A percentile compares a stretch with the other conserved stretches of the same genome.
These are phyloP conservation scores for Fraxinus latifolia DNA, from an alignment of 305 asterid species.

Conservation along the genomic window DNA sequence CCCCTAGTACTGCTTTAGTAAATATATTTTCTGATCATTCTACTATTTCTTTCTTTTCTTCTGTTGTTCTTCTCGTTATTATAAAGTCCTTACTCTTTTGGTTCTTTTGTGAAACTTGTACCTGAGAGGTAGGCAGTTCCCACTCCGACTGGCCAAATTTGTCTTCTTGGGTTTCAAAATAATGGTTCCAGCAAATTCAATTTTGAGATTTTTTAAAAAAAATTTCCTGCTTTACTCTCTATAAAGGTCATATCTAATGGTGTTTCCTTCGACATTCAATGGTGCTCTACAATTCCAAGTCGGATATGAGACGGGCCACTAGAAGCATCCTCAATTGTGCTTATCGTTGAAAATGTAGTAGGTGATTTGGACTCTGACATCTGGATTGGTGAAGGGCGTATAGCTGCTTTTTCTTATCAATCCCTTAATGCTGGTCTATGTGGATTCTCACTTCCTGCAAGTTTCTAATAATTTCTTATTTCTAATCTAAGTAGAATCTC, in stretches of 20 bases:
- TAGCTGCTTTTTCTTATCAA: neutral
- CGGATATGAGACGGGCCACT: neutral
- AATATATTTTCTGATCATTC: neutral
- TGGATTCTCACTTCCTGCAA: neutral
- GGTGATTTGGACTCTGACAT: neutral
- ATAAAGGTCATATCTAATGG: neutral
- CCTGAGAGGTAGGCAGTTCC: neutral
- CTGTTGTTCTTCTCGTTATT: neutral
- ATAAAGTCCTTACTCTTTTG: neutral
- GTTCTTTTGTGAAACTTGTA: neutral
- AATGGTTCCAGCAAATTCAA: neutral
- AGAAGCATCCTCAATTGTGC: neutral
- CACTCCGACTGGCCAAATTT: neutral
- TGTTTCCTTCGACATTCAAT: neutral
- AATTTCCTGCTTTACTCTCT: neutral
- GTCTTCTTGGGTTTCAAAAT: neutral
- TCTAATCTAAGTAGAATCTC: neutral
- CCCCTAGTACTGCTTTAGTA: neutral
- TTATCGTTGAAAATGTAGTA: neutral
- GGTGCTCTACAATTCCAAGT: neutral
- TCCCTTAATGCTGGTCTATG: neutral
- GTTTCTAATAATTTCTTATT: neutral
- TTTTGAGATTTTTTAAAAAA: neutral
- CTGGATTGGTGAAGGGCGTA: neutral
- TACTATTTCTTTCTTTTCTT: neutral